A percentile compares a stretch with the other conserved stretches of the same genome.
These are phyloP conservation scores for Sergeia podlipaevii DNA, from an alignment of 208 protist genomes.

Conservation along the genomic window DNA sequence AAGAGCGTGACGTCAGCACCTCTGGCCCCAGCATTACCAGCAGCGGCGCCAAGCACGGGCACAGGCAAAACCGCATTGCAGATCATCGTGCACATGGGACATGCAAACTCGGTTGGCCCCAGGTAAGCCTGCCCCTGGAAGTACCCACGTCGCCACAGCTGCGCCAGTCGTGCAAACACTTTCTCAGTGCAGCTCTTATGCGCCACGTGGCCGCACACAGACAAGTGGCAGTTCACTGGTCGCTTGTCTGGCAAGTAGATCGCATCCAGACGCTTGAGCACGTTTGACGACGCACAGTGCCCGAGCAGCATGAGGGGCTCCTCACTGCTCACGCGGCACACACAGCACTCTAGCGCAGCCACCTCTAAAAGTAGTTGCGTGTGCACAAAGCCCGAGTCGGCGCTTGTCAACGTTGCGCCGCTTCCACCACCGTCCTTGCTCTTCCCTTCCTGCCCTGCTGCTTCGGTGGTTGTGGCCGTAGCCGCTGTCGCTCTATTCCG, in stretches of 20 bases:
- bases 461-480: background rate
- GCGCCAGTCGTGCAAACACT: slow-evolving; percentile 32
- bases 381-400: slow-evolving; percentile 17
- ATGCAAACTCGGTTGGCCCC: slow-evolving; percentile 48
- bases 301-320: slow-evolving; percentile 61
- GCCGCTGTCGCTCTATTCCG: slow-evolving; percentile 11
- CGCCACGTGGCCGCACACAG: slow-evolving; percentile 62
- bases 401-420: background rate
- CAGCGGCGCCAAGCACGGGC: slow-evolving; percentile 22
- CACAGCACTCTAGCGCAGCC: slow-evolving; percentile 58
- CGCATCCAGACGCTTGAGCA: slow-evolving; percentile 23
- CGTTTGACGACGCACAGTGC: slow-evolving; percentile 43
- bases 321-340: slow-evolving; percentile 34
- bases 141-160: slow-evolving; percentile 24
- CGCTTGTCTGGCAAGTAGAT: slow-evolving; percentile 17
- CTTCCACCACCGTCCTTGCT: background rate
- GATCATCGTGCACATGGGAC: slow-evolving; percentile 68
- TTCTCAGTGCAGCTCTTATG: slow-evolving; percentile 63
- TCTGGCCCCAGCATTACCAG: background rate
- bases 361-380: slow-evolving; percentile 44
- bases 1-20: slow-evolving; percentile 20
- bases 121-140: slow-evolving; percentile 40
- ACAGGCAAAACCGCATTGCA: slow-evolving; percentile 52
- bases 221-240: slow-evolving; percentile 42
- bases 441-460: background rate